These are phyloP conservation scores for Agapanthus africanus DNA, from an alignment of 106 monocot genomes.

Conservation along the genomic window DNA sequence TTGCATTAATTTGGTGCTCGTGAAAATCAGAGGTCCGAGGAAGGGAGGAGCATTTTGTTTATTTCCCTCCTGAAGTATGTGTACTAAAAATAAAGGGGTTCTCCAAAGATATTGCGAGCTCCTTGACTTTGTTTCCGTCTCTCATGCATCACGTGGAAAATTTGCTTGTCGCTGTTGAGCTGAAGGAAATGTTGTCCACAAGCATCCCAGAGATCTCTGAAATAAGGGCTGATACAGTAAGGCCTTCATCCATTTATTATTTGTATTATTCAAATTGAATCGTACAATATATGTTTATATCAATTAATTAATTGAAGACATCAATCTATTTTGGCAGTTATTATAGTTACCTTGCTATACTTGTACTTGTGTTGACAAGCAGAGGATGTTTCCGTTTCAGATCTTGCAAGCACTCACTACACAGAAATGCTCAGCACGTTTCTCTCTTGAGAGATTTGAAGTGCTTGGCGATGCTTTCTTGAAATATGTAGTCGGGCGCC, in stretches of 20 bases:
- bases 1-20: slow-evolving; percentile 1
- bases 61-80: slow-evolving; percentile 84
- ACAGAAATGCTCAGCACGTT: slow-evolving; percentile 76
- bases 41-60: slow-evolving; percentile 62
- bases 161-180: slow-evolving; percentile 77
- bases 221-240: slow-evolving; percentile 58
- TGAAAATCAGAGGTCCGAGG: slow-evolving; percentile 43
- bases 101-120: slow-evolving; percentile 89
- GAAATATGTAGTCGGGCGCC: slow-evolving; percentile 77
- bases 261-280: not conserved
- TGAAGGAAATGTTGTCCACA: slow-evolving; percentile 53
- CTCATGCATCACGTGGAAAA: slow-evolving; percentile 80
- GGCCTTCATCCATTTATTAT: slow-evolving; percentile 5
- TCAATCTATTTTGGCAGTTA: not conserved
- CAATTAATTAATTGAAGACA: not conserved
- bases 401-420: slow-evolving; percentile 90
- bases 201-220: slow-evolving; percentile 53
- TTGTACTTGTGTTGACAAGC: not conserved
- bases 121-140: slow-evolving; percentile 81
- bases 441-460: slow-evolving; percentile 88
- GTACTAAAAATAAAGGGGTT: slow-evolving; percentile 78
- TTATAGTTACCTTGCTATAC: not conserved
- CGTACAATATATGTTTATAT: not conserved
- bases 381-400: slow-evolving; percentile 25
- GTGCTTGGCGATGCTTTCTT: slow-evolving; percentile 95